phyloP scores from a whole-genome alignment of 2,329 filamentous ascomycete genomes.

The Stemphylium lycopersici region DNA sequence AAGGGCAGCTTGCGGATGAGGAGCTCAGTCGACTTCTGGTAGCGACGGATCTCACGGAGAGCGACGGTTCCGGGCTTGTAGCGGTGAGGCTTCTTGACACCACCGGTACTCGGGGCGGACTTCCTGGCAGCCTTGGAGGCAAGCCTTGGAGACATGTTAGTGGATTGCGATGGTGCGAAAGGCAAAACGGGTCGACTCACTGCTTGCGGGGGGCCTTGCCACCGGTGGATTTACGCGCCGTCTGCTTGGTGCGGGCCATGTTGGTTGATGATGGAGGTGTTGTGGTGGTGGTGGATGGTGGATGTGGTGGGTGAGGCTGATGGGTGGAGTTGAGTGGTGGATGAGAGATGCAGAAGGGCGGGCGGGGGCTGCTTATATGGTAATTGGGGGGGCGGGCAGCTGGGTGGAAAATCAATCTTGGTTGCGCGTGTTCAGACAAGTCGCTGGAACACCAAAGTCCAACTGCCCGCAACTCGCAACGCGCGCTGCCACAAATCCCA shows the following conservation, averaged over 20 bases:
- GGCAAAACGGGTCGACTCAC: no score
- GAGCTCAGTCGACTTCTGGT: conserved; percentile 88
- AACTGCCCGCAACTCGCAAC: conserved; percentile 25
- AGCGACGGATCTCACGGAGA: conserved; percentile 87
- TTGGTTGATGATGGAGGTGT: conserved; percentile 31
- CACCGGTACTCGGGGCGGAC: conserved; percentile 80
- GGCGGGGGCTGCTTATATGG: conserved; percentile 49
- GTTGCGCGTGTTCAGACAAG: conserved; percentile 33
- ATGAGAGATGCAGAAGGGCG: conserved; percentile 43
- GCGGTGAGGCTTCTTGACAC: conserved; percentile 63
- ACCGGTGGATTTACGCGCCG: conserved; percentile 65
- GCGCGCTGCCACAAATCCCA: conserved; percentile 28
- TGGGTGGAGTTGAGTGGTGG: conserved; percentile 44
- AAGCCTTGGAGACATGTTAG: conserved; percentile 54
- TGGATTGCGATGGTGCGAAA: no score
- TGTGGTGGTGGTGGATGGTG: conserved; percentile 10
- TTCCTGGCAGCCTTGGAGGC: conserved; percentile 99
- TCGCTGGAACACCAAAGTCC: conserved; percentile 32
- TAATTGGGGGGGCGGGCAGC: conserved; percentile 39
- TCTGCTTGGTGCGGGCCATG: conserved; percentile 64
- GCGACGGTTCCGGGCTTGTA: conserved; percentile 73
- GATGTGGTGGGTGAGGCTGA: conserved; percentile 23
- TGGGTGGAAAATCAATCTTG: conserved; percentile 45
- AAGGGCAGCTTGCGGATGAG: conserved; percentile 82
- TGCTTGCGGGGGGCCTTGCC: conserved; percentile 85